A percentile compares a stretch with the other conserved stretches of the same genome.
Conservation (phyloP, 2,329 filamentous ascomycete genomes). For the Penicillium sp. region DNA sequence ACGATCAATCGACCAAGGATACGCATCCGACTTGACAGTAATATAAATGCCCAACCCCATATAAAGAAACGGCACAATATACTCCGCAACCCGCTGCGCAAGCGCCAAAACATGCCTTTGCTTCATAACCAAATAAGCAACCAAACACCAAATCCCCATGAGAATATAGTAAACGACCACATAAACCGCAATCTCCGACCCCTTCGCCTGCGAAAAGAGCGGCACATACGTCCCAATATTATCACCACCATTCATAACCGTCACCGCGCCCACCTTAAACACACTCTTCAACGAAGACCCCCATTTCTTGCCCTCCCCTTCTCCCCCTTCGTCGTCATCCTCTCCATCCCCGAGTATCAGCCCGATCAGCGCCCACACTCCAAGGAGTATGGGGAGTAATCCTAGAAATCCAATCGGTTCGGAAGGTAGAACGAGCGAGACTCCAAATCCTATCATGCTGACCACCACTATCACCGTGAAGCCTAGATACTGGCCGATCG, state of each 20-base stretch:
- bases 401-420: slow-evolving; percentile 7
- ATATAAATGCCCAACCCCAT: slow-evolving; percentile 6
- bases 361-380: background rate
- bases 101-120: slow-evolving; percentile 2
- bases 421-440: slow-evolving; percentile 1
- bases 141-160: slow-evolving; percentile 1
- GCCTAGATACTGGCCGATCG: slow-evolving; percentile 7
- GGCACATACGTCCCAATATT: slow-evolving; percentile 8
- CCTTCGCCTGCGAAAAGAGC: slow-evolving; percentile 9
- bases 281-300: background rate
- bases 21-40: slow-evolving; percentile 5
- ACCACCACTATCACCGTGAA: slow-evolving; percentile 4
- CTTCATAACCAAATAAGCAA: slow-evolving; percentile 6
- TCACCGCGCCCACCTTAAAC: background rate
- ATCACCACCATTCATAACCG: slow-evolving; percentile 6
- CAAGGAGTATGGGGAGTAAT: slow-evolving; percentile 1
- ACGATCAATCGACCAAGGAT: slow-evolving; percentile 6
- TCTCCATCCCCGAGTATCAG: background rate
- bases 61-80: slow-evolving; percentile 8
- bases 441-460: slow-evolving; percentile 7
- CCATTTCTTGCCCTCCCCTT: background rate
- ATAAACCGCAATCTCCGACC: slow-evolving; percentile 4
- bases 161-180: slow-evolving; percentile 8
- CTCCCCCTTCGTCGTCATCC: background rate
- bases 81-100: slow-evolving; percentile 6